Conservation (phyloP, 345 rosid species). For the Limnanthes douglasii region DNA sequence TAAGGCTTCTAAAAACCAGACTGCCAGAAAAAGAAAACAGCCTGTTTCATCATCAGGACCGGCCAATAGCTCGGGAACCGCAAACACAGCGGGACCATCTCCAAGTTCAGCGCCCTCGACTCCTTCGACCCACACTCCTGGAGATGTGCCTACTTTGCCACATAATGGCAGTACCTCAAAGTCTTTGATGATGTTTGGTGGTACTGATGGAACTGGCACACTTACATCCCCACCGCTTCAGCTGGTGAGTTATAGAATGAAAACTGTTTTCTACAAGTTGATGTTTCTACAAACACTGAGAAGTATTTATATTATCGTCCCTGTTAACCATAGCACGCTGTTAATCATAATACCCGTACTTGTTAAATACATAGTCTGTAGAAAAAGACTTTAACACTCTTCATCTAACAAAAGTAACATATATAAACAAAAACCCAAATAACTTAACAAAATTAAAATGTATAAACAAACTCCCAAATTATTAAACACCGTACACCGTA, state of each 20-base stretch:
- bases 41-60: conserved; percentile 98
- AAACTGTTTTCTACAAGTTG: too few relatives aligned
- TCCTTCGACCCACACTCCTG: conserved; percentile 92
- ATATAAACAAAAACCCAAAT: too few relatives aligned
- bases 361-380: too few relatives aligned
- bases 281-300: too few relatives aligned
- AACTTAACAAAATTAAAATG: too few relatives aligned
- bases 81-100: conserved; percentile 95
- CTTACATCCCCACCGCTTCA: conserved; percentile 87
- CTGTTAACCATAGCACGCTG: too few relatives aligned
- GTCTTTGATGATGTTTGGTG: conserved; percentile 55
- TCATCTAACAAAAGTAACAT: too few relatives aligned
- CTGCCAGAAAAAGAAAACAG: conserved; percentile 94
- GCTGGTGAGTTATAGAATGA: conserved; percentile 55
- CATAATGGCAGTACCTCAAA: conserved; percentile 79
- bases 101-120: conserved; percentile 99
- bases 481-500: too few relatives aligned
- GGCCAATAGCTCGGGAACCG: conserved; percentile 98
- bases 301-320: too few relatives aligned
- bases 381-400: too few relatives aligned
- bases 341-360: too few relatives aligned
- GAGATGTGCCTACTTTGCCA: conserved; percentile 88
- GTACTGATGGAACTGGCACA: conserved; percentile 65
- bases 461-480: too few relatives aligned
- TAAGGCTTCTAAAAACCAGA: conserved; percentile 84